Evolutionary conservation across 805 yeast species (phyloP), one percentile per base, ranked within the genome.

Genomic region (Saccharomycopsis microspora): DNA sequence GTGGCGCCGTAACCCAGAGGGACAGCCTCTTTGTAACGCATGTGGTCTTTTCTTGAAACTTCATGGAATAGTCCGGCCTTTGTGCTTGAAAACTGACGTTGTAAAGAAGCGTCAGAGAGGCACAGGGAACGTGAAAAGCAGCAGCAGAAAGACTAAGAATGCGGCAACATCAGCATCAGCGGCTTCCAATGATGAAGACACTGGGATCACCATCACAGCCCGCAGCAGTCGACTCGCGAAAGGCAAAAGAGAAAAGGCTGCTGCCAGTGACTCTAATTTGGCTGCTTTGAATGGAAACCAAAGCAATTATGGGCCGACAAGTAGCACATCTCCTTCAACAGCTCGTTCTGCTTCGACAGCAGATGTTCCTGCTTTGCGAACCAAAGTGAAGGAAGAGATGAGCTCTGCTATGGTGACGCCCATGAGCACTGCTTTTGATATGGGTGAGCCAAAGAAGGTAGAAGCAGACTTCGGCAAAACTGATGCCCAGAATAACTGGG

Each of bases 1-100:
- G 11, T 90, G 98, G 98, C 71, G 98, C 56, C 72, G 97, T 44
- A 86, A 87, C 57, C 88, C 95, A 0, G 85, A 85, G 50, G 97
- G 97, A 1, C 82, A 85, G 58, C 94, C 96, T 0, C 68, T 90
- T 50, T 90, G 97, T 66, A 90, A 90, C 63, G 97, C 98, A 0
- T 90, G 98, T 68, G 98, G 97, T 0, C 68, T 90, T 51, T 90
- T 90, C 57, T 73, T 85, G 58, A 90, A 90, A 63, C 69, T 90
- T 29, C 97, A 90, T 59, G 97, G 97, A n/a, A 90, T 87, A 3
- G 94, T 86, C 53, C 71, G 97, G 49, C 98, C 98, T 0, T 68
- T 90, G 45, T 83, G 95, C 9, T 69, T 89, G 57, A 89, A 88
- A 60, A 85, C 97, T 0, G 96, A 89, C 61, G 93, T 89, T 1